Percentiles rank a stretch among this genome's conserved stretches.
Conservation (phyloP, 768 basidiomycete species). For the Mycena polygramma region DNA sequence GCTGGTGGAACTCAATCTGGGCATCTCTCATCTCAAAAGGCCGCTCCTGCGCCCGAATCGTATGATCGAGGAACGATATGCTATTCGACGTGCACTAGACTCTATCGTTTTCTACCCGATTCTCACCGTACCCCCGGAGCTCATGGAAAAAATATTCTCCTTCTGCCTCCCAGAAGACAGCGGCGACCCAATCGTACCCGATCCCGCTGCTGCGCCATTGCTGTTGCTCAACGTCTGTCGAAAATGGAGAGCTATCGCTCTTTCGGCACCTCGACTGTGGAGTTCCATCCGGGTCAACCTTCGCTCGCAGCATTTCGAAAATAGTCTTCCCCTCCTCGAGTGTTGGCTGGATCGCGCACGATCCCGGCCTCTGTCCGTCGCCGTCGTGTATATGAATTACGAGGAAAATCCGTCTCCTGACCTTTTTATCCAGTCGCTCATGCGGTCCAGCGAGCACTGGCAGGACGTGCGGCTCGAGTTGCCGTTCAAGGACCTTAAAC, state of each 20-base stretch:
- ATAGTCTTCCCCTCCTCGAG: constrained; percentile 25
- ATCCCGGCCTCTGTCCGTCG: constrained; percentile 19
- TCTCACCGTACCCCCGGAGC: constrained; percentile 23
- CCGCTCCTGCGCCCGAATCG: constrained; percentile 22
- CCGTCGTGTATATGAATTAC: constrained; percentile 27
- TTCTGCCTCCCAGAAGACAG: constrained; percentile 23
- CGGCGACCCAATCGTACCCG: constrained; percentile 9
- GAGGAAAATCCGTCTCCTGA: constrained; percentile 28
- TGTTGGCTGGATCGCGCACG: constrained; percentile 25
- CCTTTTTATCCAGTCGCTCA: constrained; percentile 10
- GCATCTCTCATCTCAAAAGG: constrained; percentile 22
- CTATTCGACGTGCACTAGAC: constrained; percentile 18
- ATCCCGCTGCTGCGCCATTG: constrained; percentile 18
- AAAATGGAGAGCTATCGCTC: constrained; percentile 24
- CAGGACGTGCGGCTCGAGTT: constrained; percentile 30
- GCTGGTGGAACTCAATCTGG: constrained; percentile 25
- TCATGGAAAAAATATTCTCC: constrained; percentile 24
- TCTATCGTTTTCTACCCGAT: constrained; percentile 23
- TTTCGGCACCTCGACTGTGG: constrained; percentile 26
- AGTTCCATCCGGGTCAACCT: constrained; percentile 21
- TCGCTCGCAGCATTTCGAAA: constrained; percentile 11
- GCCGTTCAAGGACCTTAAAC: constrained; percentile 31
- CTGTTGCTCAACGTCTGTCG: constrained; percentile 18
- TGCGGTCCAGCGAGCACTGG: constrained; percentile 24
- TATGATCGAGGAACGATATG: constrained; percentile 23